Evolutionary conservation across 208 protist species (phyloP).

Genomic region (Trypanosomatidae sp.): DNA sequence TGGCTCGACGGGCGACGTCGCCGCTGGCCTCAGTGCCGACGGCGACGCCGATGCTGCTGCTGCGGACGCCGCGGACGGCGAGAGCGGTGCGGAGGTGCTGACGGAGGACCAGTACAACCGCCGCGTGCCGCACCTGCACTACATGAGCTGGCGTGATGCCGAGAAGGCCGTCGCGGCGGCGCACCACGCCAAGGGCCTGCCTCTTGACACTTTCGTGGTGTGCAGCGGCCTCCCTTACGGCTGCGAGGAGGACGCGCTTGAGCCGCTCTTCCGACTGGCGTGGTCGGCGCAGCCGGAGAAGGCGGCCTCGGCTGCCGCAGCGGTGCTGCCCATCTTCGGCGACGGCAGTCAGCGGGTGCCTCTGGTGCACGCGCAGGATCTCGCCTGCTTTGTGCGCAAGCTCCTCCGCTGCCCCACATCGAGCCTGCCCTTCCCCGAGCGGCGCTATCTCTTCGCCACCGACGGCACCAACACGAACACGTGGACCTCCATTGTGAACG

Average conservation of each 20-base stretch:
- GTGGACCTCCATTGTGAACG: conserved; percentile 64
- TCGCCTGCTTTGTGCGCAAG: conserved; percentile 80
- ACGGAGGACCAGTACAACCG: conserved; percentile 94
- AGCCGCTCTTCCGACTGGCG: conserved; percentile 89
- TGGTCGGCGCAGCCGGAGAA: conserved; percentile 57
- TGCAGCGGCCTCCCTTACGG: conserved; percentile 92
- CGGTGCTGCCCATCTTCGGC: conserved; percentile 84
- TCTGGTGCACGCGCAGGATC: conserved; percentile 92
- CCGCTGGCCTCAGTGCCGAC: conserved; percentile 18
- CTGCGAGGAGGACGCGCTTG: conserved; percentile 83
- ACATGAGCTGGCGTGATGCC: conserved; percentile 89
- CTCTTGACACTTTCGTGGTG: conserved; percentile 88
- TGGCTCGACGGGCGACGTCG: background rate
- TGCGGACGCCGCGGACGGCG: conserved; percentile 2
- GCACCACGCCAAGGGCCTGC: conserved; percentile 72
- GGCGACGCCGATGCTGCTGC: background rate
- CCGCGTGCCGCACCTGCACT: conserved; percentile 90
- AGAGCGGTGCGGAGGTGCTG: conserved; percentile 65
- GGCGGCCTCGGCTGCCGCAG: background rate
- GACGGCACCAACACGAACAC: conserved; percentile 68
- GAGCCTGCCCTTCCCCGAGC: conserved; percentile 59
- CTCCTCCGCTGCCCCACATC: conserved; percentile 49
- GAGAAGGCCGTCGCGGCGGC: conserved; percentile 89
- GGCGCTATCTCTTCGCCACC: conserved; percentile 89
- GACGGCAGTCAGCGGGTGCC: conserved; percentile 87